Evolutionary conservation across 345 rosid species (phyloP).

Genomic region (Euphorbia peplus): DNA sequence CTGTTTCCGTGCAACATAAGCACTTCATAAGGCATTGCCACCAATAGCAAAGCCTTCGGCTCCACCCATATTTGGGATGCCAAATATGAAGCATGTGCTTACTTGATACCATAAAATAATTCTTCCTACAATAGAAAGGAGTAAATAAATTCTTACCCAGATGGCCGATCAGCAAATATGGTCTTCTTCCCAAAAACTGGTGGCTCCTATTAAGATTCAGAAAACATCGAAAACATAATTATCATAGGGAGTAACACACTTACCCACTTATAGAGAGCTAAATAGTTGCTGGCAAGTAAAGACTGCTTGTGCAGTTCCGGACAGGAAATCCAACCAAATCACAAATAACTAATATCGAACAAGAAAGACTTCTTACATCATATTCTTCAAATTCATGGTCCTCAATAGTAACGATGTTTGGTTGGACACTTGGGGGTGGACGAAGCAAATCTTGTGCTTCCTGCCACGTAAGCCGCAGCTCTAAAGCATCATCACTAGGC

Average conservation of each 20-base stretch:
- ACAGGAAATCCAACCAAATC: not conserved
- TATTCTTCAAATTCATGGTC: constrained; percentile 88
- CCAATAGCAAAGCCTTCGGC: not conserved
- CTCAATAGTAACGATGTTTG: constrained; percentile 57
- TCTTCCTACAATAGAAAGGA: not conserved
- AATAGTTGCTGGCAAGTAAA: not conserved
- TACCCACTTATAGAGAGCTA: not conserved
- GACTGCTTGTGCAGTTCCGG: not conserved
- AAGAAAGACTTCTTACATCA: constrained; percentile 54
- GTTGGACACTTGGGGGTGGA: constrained; percentile 60
- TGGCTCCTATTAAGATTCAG: constrained; percentile 63
- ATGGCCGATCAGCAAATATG: constrained; percentile 41
- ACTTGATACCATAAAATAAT: not conserved
- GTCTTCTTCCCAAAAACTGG: constrained; percentile 94
- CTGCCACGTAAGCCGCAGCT: constrained; percentile 80
- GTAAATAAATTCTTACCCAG: constrained; percentile 54
- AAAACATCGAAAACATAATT: constrained; percentile 28
- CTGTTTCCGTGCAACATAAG: no score
- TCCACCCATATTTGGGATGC: not conserved
- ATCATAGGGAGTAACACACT: not conserved
- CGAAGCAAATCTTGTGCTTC: constrained; percentile 91
- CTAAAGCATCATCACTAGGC: constrained; percentile 67
- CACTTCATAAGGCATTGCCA: not conserved
- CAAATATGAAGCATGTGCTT: not conserved
- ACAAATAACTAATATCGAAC: not conserved